Evolutionary conservation across 2,329 filamentous ascomycete genomes (phyloP), one percentile per base, ranked within the genome.

Genomic region (Pseudohalonectria lignicola): DNA sequence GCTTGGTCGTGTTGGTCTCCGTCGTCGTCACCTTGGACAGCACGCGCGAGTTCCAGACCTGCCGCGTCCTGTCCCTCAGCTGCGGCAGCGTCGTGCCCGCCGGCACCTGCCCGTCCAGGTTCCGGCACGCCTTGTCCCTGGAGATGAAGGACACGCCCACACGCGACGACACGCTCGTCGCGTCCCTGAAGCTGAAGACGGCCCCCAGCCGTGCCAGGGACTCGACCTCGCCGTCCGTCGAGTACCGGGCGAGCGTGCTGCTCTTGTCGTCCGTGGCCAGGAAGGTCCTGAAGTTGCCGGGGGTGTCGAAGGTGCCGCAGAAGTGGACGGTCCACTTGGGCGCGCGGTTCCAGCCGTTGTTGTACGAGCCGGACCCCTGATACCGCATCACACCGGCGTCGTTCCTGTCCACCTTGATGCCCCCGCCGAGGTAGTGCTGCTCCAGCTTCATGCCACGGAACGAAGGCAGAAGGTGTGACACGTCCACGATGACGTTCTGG

Each of bases 121-220:
- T 77, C 9, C 52, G 39, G 50, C 79, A 83, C 5, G 78, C 79
- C 44, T 77, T 68, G 5, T 63, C 56, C 0, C 64, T 52, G 0
- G 77, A 82, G n/a, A 83, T 71, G 56, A 79, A 82, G 0, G 77
- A 82, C 10, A 83, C 72, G 2, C 79, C 79, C 0, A 83, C 75
- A 2, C 74, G 64, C 2, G 77, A 80, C 2, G 58, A 63, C 2
- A 81, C 59, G 2, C 54, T 51, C 1, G 58, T 45, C 2, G 54
- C 50, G 2, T 59, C 50, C 8, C 59, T 43, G 42, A 81, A 81
- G 0, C 66, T 64, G 51, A 78, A 79, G 0, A 79, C 57, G 2
- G 63, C 67, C 0, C 66, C 64, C 3, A 74, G 55, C 2, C 64
- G 57, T 6, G 63, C 61, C 4, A 11, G 8, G 5, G 48, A 69